Conservation (phyloP, 176 grass and related monocot species). For the Triticum turgidum region DNA sequence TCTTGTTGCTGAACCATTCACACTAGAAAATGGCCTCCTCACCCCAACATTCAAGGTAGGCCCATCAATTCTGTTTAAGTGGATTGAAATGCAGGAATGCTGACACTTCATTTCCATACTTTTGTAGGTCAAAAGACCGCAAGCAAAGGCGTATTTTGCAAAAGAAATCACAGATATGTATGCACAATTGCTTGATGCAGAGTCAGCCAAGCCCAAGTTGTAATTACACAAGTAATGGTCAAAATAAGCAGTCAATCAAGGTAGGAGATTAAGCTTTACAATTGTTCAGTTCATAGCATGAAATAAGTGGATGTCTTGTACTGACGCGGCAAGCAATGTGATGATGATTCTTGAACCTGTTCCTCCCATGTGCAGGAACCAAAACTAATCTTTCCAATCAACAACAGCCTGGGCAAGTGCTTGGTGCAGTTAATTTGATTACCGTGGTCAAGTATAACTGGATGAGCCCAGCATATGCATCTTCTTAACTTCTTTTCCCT, state of each 20-base stretch:
- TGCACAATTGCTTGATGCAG: conserved; percentile 39
- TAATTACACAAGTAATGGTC: conserved; percentile 7
- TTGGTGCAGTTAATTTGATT: neutral
- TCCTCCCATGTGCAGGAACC: neutral
- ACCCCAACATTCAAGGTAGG: conserved; percentile 94
- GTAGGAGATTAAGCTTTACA: neutral
- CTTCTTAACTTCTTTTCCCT: neutral
- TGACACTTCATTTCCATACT: neutral
- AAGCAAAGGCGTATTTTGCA: conserved; percentile 87
- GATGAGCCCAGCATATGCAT: neutral
- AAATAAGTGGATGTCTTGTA: neutral
- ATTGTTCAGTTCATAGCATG: neutral
- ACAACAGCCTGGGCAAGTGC: conserved; percentile 6
- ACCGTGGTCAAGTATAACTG: neutral
- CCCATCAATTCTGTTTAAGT: conserved; percentile 12
- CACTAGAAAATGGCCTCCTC: conserved; percentile 87
- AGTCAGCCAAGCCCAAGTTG: conserved; percentile 31
- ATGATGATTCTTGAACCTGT: neutral
- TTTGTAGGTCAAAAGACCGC: conserved; percentile 83
- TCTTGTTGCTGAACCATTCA: conserved; percentile 81
- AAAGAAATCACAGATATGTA: conserved; percentile 89
- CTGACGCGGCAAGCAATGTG: neutral
- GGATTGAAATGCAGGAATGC: neutral
- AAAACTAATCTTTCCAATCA: neutral
- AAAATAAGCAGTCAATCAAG: neutral